Percentiles rank a stretch among this genome's conserved stretches.
Conservation (phyloP, 352 stramenopile genomes). For the Discostella stelligera region DNA sequence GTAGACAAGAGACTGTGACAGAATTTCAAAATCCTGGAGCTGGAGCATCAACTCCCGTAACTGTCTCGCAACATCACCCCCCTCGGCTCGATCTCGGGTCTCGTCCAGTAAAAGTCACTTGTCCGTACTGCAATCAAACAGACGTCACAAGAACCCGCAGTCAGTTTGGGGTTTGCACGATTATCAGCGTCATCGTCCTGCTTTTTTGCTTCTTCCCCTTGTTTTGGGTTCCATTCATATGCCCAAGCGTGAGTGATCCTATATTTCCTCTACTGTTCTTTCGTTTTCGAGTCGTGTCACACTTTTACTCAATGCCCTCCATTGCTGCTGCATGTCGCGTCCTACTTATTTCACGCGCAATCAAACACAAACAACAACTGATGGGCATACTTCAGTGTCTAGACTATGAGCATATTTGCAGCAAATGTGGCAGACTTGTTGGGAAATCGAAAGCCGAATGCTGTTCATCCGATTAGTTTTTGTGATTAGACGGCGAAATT, state of each 20-base stretch:
- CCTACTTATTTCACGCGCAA: too few species aligned
- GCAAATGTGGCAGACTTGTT: conserved; percentile 46
- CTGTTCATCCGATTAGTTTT: conserved; percentile 7
- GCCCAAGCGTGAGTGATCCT: conserved; percentile 18
- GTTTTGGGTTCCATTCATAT: conserved; percentile 49
- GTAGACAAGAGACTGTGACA: conserved; percentile 44
- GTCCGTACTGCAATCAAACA: conserved; percentile 33
- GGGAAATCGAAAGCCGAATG: conserved; percentile 40
- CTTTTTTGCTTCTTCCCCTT: conserved; percentile 39
- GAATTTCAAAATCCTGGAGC: conserved; percentile 21
- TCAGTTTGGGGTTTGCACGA: conserved; percentile 36
- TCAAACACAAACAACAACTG: not conserved
- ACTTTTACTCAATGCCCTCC: not conserved
- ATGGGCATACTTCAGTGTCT: conserved; percentile 15
- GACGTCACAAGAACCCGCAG: conserved; percentile 19
- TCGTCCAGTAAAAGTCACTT: conserved; percentile 19
- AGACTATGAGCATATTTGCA: conserved; percentile 43
- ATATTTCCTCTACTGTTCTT: not conserved
- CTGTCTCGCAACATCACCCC: conserved; percentile 1
- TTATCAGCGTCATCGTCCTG: conserved; percentile 37
- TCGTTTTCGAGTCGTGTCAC: not conserved
- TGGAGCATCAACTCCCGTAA: not conserved
- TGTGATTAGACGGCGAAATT: too few species aligned
- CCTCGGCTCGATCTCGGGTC: conserved; percentile 33
- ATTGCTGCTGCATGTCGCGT: too few species aligned